phyloP scores from a whole-genome alignment of 1,284 basidiomycete species.

The Cryptococcus sp. region DNA sequence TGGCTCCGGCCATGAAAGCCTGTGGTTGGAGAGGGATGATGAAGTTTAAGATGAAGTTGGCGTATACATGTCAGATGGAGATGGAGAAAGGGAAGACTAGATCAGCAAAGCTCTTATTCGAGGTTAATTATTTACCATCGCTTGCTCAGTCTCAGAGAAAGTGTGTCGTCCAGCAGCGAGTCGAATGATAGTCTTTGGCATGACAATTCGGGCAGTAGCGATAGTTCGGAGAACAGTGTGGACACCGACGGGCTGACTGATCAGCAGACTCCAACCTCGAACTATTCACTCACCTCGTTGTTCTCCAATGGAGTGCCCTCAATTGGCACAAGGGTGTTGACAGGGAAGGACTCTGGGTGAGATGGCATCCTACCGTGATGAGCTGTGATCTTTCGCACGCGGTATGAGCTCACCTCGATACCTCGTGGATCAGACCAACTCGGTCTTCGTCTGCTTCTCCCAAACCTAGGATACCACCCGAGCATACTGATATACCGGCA shows the following conservation, averaged over 20 bases:
- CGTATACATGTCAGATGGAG: not conserved
- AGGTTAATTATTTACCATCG: conserved; percentile 58
- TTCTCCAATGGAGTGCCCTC: conserved; percentile 57
- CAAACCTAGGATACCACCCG: conserved; percentile 91
- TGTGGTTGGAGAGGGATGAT: conserved; percentile 5
- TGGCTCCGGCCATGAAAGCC: conserved; percentile 94
- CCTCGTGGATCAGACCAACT: conserved; percentile 91
- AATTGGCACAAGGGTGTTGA: conserved; percentile 79
- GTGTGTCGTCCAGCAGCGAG: conserved; percentile 91
- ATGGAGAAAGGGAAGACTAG: not conserved
- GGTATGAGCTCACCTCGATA: conserved; percentile 63
- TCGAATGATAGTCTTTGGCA: conserved; percentile 90
- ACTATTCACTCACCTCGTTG: conserved; percentile 49
- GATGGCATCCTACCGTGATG: conserved; percentile 69
- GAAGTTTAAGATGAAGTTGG: not conserved
- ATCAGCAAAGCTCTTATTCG: too few species aligned
- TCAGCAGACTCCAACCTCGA: conserved; percentile 60
- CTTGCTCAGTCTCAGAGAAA: conserved; percentile 86
- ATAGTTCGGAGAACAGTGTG: conserved; percentile 88
- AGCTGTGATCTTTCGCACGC: not conserved
- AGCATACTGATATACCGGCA: conserved; percentile 95
- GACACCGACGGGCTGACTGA: conserved; percentile 64
- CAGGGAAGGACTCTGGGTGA: conserved; percentile 96
- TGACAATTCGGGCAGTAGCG: conserved; percentile 85
- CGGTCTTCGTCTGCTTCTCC: conserved; percentile 88